A percentile compares a stretch with the other conserved stretches of the same genome.
These are phyloP conservation scores for Chlorophyllum brunneum DNA, from an alignment of 768 basidiomycete species.

Conservation along the genomic window DNA sequence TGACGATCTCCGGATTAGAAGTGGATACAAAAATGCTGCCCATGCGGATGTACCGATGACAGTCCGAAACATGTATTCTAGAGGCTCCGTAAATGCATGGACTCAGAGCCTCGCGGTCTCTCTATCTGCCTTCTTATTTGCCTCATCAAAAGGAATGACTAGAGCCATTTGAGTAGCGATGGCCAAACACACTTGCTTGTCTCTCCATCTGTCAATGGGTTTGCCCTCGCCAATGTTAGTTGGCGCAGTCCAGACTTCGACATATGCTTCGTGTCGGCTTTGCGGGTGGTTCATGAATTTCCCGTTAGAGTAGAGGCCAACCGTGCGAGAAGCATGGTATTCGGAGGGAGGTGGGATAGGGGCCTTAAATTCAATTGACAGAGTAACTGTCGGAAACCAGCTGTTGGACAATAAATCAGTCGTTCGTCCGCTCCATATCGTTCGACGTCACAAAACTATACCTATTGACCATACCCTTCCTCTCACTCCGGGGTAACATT, in stretches of 20 bases:
- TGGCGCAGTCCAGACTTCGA: slow-evolving; percentile 68
- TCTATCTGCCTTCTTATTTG: slow-evolving; percentile 25
- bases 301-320: slow-evolving; percentile 51
- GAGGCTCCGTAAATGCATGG: background rate
- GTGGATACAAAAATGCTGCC: no score
- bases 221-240: slow-evolving; percentile 45
- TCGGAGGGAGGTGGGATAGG: slow-evolving; percentile 44
- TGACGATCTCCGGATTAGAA: no score
- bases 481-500: slow-evolving; percentile 44
- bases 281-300: slow-evolving; percentile 51
- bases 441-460: slow-evolving; percentile 12
- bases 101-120: slow-evolving; percentile 19
- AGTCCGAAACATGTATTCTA: no score
- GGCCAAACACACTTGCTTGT: slow-evolving; percentile 60
- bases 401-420: slow-evolving; percentile 24
- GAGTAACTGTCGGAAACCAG: slow-evolving; percentile 62
- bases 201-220: slow-evolving; percentile 48
- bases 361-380: slow-evolving; percentile 61
- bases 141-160: slow-evolving; percentile 39
- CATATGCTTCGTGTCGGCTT: slow-evolving; percentile 53
- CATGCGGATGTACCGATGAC: no score
- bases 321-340: slow-evolving; percentile 44
- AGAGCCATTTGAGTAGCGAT: slow-evolving; percentile 60
- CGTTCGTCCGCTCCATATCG: background rate
- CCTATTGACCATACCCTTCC: slow-evolving; percentile 32